Conservation (phyloP, 345 rosid species). For the Aegle marmelos region DNA sequence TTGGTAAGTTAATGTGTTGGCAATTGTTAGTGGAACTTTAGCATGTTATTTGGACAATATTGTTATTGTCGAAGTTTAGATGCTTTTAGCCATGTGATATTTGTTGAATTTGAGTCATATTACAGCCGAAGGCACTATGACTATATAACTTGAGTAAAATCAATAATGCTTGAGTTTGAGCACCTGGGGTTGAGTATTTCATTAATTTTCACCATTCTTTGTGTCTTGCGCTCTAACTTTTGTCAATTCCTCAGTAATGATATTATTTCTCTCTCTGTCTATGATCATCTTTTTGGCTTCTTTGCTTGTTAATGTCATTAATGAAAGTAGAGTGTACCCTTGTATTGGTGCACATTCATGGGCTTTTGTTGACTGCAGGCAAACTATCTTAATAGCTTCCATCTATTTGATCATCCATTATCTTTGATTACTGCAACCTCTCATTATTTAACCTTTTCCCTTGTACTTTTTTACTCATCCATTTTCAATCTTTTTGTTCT, state of each 20-base stretch:
- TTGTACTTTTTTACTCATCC: neutral
- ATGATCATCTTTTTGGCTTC: neutral
- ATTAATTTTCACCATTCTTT: neutral
- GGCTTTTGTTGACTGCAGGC: neutral
- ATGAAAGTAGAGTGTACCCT: neutral
- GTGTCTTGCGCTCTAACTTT: neutral
- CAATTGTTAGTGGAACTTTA: neutral
- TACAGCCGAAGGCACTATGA: neutral
- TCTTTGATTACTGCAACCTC: neutral
- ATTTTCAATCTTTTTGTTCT: neutral
- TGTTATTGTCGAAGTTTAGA: neutral
- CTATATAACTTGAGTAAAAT: neutral
- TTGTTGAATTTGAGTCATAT: conserved; percentile 1
- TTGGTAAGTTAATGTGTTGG: neutral
- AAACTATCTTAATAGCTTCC: neutral
- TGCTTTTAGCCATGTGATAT: neutral
- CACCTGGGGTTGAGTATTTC: neutral
- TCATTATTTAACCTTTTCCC: neutral
- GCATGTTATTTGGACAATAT: neutral
- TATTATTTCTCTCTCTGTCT: neutral
- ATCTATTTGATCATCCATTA: neutral
- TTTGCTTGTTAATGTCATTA: neutral
- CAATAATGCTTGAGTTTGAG: neutral
- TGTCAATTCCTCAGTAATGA: neutral
- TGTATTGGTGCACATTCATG: neutral